These are phyloP conservation scores for Prunus padus DNA, from an alignment of 306 rosid genomes.

Conservation along the genomic window DNA sequence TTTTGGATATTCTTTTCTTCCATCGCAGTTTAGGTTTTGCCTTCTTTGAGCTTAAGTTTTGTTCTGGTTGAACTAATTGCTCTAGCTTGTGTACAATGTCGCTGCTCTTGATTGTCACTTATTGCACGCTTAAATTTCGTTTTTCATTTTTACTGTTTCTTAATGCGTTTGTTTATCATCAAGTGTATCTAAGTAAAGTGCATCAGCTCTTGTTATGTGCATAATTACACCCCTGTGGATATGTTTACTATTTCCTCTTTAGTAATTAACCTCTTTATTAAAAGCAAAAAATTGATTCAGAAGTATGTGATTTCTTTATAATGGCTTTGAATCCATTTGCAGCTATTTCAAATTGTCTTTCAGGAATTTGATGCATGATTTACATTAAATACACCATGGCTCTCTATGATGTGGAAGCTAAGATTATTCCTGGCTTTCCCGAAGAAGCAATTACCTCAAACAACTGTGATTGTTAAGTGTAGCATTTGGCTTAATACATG, in stretches of 20 bases:
- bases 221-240: not conserved
- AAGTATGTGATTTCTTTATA: not conserved
- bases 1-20: not conserved
- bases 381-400: too few relatives aligned
- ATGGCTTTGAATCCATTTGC: not conserved
- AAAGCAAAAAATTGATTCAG: not conserved
- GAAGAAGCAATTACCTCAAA: not conserved
- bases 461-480: not conserved
- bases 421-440: too few relatives aligned
- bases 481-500: not conserved
- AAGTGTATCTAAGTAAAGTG: not conserved
- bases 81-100: not conserved
- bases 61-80: not conserved
- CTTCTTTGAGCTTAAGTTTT: not conserved
- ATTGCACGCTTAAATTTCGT: too few relatives aligned
- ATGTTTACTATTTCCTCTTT: not conserved
- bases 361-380: too few relatives aligned
- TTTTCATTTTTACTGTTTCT: not conserved
- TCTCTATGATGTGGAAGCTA: too few relatives aligned
- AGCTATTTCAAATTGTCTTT: too few relatives aligned
- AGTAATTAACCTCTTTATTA: not conserved
- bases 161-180: not conserved
- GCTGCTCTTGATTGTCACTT: not conserved
- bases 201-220: not conserved
- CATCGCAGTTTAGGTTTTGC: not conserved